Conservation (phyloP, 257 asterid genomes). For the Petunia secreta region DNA sequence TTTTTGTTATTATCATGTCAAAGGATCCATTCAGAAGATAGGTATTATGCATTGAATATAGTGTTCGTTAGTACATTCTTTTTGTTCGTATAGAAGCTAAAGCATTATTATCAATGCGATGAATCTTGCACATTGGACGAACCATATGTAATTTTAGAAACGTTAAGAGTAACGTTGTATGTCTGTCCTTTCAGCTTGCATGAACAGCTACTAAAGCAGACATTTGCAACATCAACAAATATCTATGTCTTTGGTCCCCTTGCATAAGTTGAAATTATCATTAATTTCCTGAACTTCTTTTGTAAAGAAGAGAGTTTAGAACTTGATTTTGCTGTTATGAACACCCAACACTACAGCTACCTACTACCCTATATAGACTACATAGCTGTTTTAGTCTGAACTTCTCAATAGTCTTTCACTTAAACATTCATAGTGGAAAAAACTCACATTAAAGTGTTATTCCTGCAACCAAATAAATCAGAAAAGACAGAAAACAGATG, state of each 20-base stretch:
- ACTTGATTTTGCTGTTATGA: constrained; percentile 1
- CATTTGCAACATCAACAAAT: constrained; percentile 43
- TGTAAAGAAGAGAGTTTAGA: not conserved
- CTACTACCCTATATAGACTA: not conserved
- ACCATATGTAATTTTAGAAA: constrained; percentile 26
- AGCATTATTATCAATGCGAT: constrained; percentile 22
- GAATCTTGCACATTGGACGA: constrained; percentile 10
- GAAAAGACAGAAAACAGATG: no score
- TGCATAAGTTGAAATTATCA: constrained; percentile 22
- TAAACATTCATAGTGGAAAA: no score
- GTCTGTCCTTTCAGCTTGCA: constrained; percentile 31
- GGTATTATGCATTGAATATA: not conserved
- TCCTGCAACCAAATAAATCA: no score
- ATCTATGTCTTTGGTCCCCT: constrained; percentile 62
- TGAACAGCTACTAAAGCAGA: constrained; percentile 27
- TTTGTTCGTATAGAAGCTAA: not conserved
- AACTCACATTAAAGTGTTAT: no score
- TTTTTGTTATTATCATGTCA: not conserved
- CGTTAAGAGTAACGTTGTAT: constrained; percentile 32
- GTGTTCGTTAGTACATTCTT: not conserved
- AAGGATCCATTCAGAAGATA: not conserved
- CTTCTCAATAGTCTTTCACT: not conserved
- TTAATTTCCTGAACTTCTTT: not conserved
- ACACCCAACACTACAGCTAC: not conserved
- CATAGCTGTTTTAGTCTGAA: not conserved